Evolutionary conservation across 2,329 filamentous ascomycete species (phyloP), one percentile per base, ranked within the genome.

Genomic region (Dichotomopilus funicola): DNA sequence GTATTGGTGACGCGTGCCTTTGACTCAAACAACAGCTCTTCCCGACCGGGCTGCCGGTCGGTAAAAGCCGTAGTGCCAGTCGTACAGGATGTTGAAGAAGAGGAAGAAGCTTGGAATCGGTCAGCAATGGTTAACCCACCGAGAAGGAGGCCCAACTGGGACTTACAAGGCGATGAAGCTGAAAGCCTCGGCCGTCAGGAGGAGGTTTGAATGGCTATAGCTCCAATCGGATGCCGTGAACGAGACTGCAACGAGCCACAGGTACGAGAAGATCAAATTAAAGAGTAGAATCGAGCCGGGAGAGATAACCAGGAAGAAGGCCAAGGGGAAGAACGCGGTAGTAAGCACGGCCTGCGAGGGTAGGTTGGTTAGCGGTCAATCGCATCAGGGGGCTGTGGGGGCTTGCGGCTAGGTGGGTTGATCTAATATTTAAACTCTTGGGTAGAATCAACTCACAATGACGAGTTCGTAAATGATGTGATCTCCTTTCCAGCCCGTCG

Each of bases 181-280:
- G 45, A 70, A 70, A 10, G 68, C 67, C 56, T 69, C 67, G 43
- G 65, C 64, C 2, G 67, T 63, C n/a, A 67, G 62, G 6, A 56
- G 51, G 6, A 67, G 60, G 6, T 49, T 40, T 51, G 59, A 59
- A 34, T 59, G 54, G 38, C 64, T 59, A 55, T 61, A 50, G 43
- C 61, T 68, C 61, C 63, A 70, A 37, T 65, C 63, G 45, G 59
- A 55, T 27, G 68, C 67, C 9, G 66, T 62, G 45, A 69, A 70
- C 7, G 64, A 66, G 35, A 70, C 67, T 3, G 60, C 62, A 44
- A 68, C 68, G 9, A 70, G 59, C 68, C 68, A 70, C 9, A 70
- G 67, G 57, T 69, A 69, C 19, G 67, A 68, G 59, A 70, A 70
- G 50, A 70, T 65, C 52, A 69, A 60, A 62, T 70, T 69, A 63